Conservation (phyloP, 768 basidiomycete species). For the Cystobasidium onofrii region DNA sequence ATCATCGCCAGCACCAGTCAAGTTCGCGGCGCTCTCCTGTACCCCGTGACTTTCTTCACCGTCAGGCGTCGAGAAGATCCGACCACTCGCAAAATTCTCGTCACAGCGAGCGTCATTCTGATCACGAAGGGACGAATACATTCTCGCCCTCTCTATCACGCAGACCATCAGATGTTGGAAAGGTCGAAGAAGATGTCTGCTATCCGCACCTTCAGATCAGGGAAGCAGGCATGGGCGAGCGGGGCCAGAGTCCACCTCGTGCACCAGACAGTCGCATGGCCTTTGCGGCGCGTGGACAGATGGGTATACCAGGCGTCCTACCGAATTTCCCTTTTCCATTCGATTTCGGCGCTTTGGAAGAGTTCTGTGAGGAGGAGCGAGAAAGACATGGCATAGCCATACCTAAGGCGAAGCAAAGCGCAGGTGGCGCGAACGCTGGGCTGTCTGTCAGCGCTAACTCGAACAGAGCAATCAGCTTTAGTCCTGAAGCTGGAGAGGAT, state of each 20-base stretch:
- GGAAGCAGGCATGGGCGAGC: conserved; percentile 4
- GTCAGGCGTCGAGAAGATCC: conserved; percentile 36
- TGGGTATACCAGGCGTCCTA: conserved; percentile 39
- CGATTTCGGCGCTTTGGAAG: conserved; percentile 68
- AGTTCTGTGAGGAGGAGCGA: conserved; percentile 65
- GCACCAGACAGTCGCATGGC: conserved; percentile 16
- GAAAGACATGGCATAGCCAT: conserved; percentile 56
- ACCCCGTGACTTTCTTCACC: conserved; percentile 35
- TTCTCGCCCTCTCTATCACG: conserved; percentile 38
- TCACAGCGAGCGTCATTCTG: conserved; percentile 4
- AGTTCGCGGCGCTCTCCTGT: conserved; percentile 14
- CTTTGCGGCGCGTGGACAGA: not conserved
- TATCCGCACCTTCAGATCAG: conserved; percentile 38
- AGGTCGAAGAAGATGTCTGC: conserved; percentile 42
- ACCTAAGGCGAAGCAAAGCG: conserved; percentile 33
- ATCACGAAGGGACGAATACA: conserved; percentile 4
- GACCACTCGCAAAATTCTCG: conserved; percentile 13
- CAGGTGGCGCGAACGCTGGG: conserved; percentile 1
- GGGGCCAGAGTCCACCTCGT: conserved; percentile 11
- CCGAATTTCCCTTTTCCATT: conserved; percentile 54
- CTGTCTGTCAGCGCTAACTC: conserved; percentile 3
- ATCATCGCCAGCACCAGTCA: not conserved
- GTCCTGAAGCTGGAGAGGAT: conserved; percentile 29
- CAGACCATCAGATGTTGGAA: conserved; percentile 34
- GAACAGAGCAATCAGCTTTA: conserved; percentile 36